Percentiles rank a stretch among this genome's conserved stretches.
These are phyloP conservation scores for Apodospora peruviana DNA, from an alignment of 495 filamentous ascomycete genomes.

Conservation along the genomic window DNA sequence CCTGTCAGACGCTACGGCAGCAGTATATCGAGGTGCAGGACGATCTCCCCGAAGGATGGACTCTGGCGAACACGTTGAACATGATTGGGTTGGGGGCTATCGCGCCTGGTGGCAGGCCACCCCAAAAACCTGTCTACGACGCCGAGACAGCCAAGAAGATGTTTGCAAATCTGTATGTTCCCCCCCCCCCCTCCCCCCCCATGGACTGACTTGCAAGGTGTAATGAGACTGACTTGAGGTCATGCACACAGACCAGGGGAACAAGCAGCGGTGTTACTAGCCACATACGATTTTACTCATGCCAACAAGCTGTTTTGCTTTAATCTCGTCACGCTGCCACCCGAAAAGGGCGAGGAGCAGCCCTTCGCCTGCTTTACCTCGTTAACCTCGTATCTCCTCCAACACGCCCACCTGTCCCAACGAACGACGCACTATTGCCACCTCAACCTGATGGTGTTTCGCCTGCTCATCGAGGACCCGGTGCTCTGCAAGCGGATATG, in stretches of 20 bases:
- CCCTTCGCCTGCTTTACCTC: conserved; percentile 83
- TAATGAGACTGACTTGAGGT: too few species aligned
- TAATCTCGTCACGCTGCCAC: conserved; percentile 63
- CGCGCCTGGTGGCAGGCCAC: conserved; percentile 59
- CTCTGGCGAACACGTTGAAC: conserved; percentile 66
- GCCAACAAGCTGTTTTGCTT: conserved; percentile 94
- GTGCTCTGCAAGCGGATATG: conserved; percentile 79
- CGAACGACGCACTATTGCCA: conserved; percentile 76
- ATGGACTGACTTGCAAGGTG: conserved; percentile 29
- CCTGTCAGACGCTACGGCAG: conserved; percentile 59
- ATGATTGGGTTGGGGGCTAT: conserved; percentile 82
- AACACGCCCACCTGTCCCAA: conserved; percentile 81
- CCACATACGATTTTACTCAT: conserved; percentile 88
- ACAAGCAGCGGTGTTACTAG: conserved; percentile 71
- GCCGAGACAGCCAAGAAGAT: conserved; percentile 71
- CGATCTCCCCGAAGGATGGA: conserved; percentile 89
- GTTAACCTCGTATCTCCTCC: conserved; percentile 83
- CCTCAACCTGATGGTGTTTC: conserved; percentile 74
- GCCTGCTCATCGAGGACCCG: conserved; percentile 83
- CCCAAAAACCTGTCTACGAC: conserved; percentile 50
- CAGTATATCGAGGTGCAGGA: conserved; percentile 88
- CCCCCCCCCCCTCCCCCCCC: too few species aligned
- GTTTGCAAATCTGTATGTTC: conserved; percentile 56
- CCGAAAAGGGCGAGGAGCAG: conserved; percentile 62
- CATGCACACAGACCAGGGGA: conserved; percentile 69